Percentiles rank a stretch among this genome's conserved stretches.
These are phyloP conservation scores for Starmerella ratchasimensis DNA, from an alignment of 805 yeast species.

Conservation along the genomic window DNA sequence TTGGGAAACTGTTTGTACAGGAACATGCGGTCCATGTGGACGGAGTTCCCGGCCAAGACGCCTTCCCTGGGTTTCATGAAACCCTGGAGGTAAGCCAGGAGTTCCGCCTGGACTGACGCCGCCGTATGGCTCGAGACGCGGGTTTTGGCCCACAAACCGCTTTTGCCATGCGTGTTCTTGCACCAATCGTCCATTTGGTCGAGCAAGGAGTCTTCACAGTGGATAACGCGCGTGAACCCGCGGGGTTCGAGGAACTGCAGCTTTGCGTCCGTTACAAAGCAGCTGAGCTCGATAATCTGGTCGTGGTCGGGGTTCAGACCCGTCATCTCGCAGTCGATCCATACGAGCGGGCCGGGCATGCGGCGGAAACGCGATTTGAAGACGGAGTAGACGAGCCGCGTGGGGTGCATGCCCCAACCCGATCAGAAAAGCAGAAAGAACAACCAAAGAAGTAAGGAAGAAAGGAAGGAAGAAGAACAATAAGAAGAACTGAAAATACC, in stretches of 20 bases:
- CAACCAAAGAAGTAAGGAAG: not conserved
- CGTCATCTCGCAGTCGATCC: slow-evolving; percentile 99
- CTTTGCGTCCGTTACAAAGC: slow-evolving; percentile 75
- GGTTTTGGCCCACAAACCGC: slow-evolving; percentile 66
- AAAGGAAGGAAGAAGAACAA: not conserved
- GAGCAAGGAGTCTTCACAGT: slow-evolving; percentile 46
- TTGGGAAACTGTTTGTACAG: slow-evolving; percentile 72
- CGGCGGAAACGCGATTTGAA: not conserved
- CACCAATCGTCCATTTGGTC: slow-evolving; percentile 85
- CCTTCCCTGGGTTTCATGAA: slow-evolving; percentile 37
- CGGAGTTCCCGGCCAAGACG: slow-evolving; percentile 77
- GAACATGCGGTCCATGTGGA: slow-evolving; percentile 82
- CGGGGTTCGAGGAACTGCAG: slow-evolving; percentile 48
- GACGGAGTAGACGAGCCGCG: too few species aligned
- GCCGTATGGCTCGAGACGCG: slow-evolving; percentile 40
- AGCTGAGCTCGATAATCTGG: slow-evolving; percentile 80
- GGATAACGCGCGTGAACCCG: slow-evolving; percentile 75
- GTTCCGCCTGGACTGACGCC: slow-evolving; percentile 48
- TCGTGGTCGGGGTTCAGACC: slow-evolving; percentile 68
- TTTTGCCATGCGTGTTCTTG: slow-evolving; percentile 55
- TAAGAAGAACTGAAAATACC: too few species aligned
- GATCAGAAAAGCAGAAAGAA: not conserved
- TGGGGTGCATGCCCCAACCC: too few species aligned
- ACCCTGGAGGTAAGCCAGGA: slow-evolving; percentile 47
- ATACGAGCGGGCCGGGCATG: slow-evolving; percentile 38